phyloP scores from a whole-genome alignment of 2,329 filamentous ascomycete species.

The Neonectria magnoliae region DNA sequence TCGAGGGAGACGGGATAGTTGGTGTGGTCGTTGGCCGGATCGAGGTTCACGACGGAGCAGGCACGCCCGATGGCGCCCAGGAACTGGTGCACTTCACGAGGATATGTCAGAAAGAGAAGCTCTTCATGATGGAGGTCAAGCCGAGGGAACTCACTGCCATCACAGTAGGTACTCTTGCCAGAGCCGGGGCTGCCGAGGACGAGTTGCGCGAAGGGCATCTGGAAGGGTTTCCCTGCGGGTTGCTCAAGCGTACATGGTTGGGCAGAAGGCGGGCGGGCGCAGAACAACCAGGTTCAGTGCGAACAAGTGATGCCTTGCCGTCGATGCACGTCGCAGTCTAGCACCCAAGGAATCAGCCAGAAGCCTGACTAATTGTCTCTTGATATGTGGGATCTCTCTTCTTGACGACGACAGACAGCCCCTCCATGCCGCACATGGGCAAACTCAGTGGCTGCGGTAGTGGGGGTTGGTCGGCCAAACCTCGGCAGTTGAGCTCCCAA shows the following conservation, averaged over 20 bases:
- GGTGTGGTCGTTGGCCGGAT: slow-evolving; percentile 94
- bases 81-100: slow-evolving; percentile 86
- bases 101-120: neutral
- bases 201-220: slow-evolving; percentile 76
- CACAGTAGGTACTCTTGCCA: slow-evolving; percentile 97
- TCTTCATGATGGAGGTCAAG: neutral
- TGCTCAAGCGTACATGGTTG: slow-evolving; percentile 41
- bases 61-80: slow-evolving; percentile 94
- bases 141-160: slow-evolving; percentile 74
- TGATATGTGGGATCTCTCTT: slow-evolving; percentile 18
- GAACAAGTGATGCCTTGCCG: slow-evolving; percentile 24
- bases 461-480: slow-evolving; percentile 39
- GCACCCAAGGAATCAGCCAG: slow-evolving; percentile 3
- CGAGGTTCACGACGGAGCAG: slow-evolving; percentile 94
- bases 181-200: slow-evolving; percentile 94
- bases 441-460: slow-evolving; percentile 32
- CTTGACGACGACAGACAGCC: slow-evolving; percentile 27
- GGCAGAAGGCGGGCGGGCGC: slow-evolving; percentile 1
- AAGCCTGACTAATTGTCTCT: slow-evolving; percentile 1
- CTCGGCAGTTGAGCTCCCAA: slow-evolving; percentile 36
- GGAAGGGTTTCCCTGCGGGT: slow-evolving; percentile 30
- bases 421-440: slow-evolving; percentile 37
- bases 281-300: slow-evolving; percentile 6
- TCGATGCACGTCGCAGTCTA: slow-evolving; percentile 5
- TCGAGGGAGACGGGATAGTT: slow-evolving; percentile 91